Evolutionary conservation across 176 grass and related monocot genomes (phyloP), one percentile per base, ranked within the genome.

Genomic region (Saccharum officinarum): DNA sequence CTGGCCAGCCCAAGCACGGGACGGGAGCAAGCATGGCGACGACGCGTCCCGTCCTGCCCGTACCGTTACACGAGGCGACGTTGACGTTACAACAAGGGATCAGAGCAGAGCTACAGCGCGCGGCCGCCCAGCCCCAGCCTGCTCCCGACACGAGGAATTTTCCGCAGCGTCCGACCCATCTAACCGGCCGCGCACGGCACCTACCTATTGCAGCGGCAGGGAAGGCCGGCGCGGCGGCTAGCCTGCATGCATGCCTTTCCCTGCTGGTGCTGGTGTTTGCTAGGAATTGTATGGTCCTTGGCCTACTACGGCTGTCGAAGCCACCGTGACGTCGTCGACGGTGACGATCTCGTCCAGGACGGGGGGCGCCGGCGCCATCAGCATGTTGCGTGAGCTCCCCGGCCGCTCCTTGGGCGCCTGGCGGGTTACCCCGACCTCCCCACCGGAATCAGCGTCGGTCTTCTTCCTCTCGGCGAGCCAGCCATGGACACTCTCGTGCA

Each of bases 311-410:
- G 59, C 10, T 11, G 23, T 12, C 10, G 59, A 10, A 26, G 59
- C 59, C 59, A 62, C 8, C 4, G 15, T 38, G 31, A 4, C 4
- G 26, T 2, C 18, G 39, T 14, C 79, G 1, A 73, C 31, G 33
- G 76, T 23, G 8, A 91, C 64, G 63, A 91, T 88, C 81, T 85
- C 85, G 41, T 45, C 76, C 3, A 45, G 70, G 4, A 76, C 63
- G 3, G 63, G 15, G 2, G 26, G 8, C 9, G 39, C 30, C 49
- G 4, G 8, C 55, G 7, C 23, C 62, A 33, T 22, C 80, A 87
- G 69, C 49, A 70, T 80, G 62, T 9, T 34, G 40, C 17, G 75
- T 0, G 39, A 80, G 75, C 11, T 69, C 13, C 70, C 34, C 17
- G 16, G 18, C 10, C 0, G 60, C 17, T 69, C 69, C 45, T 40